Evolutionary conservation across 306 rosid genomes (phyloP), one percentile per base, ranked within the genome.

Genomic region (Cicer bijugum): DNA sequence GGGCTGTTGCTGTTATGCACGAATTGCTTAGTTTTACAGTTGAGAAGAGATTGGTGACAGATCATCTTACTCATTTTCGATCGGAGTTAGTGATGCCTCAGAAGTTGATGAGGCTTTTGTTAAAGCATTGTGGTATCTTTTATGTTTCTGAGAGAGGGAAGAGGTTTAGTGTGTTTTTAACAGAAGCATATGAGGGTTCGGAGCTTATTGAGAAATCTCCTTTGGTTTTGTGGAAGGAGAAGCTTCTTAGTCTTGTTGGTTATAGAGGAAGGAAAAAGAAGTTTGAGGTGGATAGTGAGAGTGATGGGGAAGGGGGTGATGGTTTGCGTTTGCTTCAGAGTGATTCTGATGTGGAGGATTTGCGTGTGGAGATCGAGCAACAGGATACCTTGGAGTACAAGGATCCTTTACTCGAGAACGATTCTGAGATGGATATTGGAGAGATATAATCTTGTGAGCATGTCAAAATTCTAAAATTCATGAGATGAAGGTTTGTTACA

Each of bases 91-190:
- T 87, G 66, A 88, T 93, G 98, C 98, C 97, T 63, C 97, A 91
- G 78, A 93, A 88, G 83, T 80, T 93, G 46, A 93, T 91, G 97
- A 91, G 94, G 72, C 90, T 93, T 77, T 82, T 93, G 79, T 74
- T 93, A 75, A 93, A 91, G 85, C 96, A 91, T 71, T 77, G 85
- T 66, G 96, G 97, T 37, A 87, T 93, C 4, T 93, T 93, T 80
- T 91, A 91, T 69, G 98, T 93, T 2, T 91, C 96, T 0, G 98
- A 93, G 92, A 86, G 97, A 52, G 97, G 98, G 76, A 91, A 89
- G 92, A 85, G 98, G 81, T 89, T 89, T 61, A 78, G 82, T 61
- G 96, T 93, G 69, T 89, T 89, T 82, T 76, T 93, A 44, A 91
- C 84, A 0, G 96, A 89, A 76, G 96, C 92, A 57, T 93, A 89